Conservation (phyloP, 2,329 filamentous ascomycete species). For the Aspergillus glaucus region DNA sequence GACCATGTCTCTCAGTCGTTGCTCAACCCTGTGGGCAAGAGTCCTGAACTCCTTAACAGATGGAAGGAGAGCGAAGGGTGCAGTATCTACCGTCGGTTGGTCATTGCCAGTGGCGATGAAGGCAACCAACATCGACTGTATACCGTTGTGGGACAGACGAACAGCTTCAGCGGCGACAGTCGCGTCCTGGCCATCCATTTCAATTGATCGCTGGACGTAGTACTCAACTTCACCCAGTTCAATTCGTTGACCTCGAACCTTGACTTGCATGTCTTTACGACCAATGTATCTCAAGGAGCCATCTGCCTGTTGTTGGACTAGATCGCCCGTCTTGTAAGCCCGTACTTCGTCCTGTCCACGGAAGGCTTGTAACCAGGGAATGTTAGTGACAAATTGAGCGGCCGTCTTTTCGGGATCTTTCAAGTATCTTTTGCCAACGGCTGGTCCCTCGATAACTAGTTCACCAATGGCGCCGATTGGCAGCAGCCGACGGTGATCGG, state of each 20-base stretch:
- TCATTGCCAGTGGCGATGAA: not conserved
- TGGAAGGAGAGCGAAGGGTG: not conserved
- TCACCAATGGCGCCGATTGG: slow-evolving; percentile 27
- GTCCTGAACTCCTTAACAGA: not conserved
- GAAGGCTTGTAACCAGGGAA: not conserved
- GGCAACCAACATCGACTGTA: not conserved
- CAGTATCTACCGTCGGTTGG: not conserved
- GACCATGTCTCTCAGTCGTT: not conserved
- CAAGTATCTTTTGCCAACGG: slow-evolving; percentile 22
- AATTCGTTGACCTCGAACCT: slow-evolving; percentile 59
- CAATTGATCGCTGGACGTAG: not conserved
- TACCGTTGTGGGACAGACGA: not conserved
- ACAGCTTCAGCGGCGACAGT: not conserved
- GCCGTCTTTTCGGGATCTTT: slow-evolving; percentile 17
- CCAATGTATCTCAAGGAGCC: slow-evolving; percentile 24
- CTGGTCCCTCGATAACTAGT: slow-evolving; percentile 35
- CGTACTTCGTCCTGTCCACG: not conserved
- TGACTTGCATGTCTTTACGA: slow-evolving; percentile 59
- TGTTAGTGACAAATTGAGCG: slow-evolving; percentile 12
- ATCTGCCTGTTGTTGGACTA: slow-evolving; percentile 15
- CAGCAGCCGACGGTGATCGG: slow-evolving; percentile 4
- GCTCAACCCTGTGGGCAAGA: not conserved
- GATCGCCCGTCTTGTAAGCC: slow-evolving; percentile 26
- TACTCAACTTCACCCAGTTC: slow-evolving; percentile 48
- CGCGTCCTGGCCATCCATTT: not conserved